Evolutionary conservation across 495 filamentous ascomycete genomes (phyloP).

Genomic region (Trichocladium uniseriatum): DNA sequence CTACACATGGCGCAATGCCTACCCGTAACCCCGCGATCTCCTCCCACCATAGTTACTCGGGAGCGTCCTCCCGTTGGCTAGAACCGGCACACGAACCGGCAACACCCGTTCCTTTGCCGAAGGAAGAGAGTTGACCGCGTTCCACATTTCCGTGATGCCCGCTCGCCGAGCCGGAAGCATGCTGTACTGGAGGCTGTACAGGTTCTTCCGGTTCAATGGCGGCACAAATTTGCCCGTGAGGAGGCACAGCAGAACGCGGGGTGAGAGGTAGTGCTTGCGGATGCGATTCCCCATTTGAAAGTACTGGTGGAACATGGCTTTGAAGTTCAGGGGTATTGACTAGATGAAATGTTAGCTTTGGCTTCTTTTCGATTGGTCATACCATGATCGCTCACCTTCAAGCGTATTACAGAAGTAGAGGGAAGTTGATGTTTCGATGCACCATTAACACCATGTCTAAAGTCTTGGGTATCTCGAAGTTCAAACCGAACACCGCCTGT

Average conservation of each 20-base stretch:
- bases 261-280: slow-evolving; percentile 88
- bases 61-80: slow-evolving; percentile 15
- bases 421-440: slow-evolving; percentile 21
- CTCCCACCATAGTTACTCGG: slow-evolving; percentile 18
- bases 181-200: slow-evolving; percentile 96
- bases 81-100: slow-evolving; percentile 14
- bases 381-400: slow-evolving; percentile 49
- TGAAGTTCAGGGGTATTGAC: slow-evolving; percentile 83
- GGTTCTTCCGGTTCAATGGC: slow-evolving; percentile 83
- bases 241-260: slow-evolving; percentile 76
- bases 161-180: slow-evolving; percentile 84
- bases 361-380: background rate
- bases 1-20: too few relatives aligned
- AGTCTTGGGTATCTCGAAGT: slow-evolving; percentile 61
- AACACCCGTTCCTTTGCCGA: slow-evolving; percentile 30
- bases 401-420: slow-evolving; percentile 63
- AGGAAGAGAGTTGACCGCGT: slow-evolving; percentile 50
- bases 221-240: slow-evolving; percentile 82
- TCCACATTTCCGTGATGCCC: slow-evolving; percentile 78
- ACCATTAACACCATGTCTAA: slow-evolving; percentile 34
- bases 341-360: slow-evolving; percentile 26
- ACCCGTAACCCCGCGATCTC: slow-evolving; percentile 21
- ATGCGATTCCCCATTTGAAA: slow-evolving; percentile 89
- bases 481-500: slow-evolving; percentile 83
- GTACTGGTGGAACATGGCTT: slow-evolving; percentile 92